Percentiles rank a stretch among this genome's conserved stretches.
Conservation (phyloP, 2,329 filamentous ascomycete species). For the Pseudogymnoascus sp. region DNA sequence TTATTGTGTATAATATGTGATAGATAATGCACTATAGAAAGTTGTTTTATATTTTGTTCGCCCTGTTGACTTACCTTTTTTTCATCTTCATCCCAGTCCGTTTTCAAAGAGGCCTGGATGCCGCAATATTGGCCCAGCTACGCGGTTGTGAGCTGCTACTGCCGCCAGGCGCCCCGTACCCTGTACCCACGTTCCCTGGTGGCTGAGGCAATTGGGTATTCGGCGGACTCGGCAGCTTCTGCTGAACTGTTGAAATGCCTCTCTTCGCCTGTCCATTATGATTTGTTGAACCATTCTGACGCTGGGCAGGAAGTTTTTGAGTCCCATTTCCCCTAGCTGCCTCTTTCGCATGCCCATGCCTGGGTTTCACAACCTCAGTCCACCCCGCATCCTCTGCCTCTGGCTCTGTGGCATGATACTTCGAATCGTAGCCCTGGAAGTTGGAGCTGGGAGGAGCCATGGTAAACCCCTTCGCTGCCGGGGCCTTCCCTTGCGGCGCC, state of each 20-base stretch:
- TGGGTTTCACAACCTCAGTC: not conserved
- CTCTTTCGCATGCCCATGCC: not conserved
- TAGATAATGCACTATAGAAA: not conserved
- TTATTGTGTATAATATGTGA: not conserved
- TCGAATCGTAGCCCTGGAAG: not conserved
- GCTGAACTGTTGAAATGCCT: not conserved
- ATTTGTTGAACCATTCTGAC: not conserved
- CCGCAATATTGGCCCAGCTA: slow-evolving; percentile 2
- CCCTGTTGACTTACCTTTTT: not conserved
- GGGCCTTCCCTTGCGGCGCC: not conserved
- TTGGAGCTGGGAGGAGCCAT: not conserved
- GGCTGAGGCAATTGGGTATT: not conserved
- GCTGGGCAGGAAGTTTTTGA: not conserved
- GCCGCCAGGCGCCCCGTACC: not conserved
- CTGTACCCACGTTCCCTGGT: not conserved
- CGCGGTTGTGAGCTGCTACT: not conserved
- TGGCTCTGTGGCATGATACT: not conserved
- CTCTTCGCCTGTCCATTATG: not conserved
- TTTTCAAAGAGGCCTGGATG: not conserved
- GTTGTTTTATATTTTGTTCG: not conserved
- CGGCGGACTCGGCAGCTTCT: not conserved
- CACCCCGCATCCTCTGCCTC: not conserved
- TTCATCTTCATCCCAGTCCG: not conserved
- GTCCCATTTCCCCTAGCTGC: not conserved
- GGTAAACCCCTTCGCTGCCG: not conserved